Evolutionary conservation across 148 eudicot species (phyloP).

Genomic region (Rhododendron kiyosumense): DNA sequence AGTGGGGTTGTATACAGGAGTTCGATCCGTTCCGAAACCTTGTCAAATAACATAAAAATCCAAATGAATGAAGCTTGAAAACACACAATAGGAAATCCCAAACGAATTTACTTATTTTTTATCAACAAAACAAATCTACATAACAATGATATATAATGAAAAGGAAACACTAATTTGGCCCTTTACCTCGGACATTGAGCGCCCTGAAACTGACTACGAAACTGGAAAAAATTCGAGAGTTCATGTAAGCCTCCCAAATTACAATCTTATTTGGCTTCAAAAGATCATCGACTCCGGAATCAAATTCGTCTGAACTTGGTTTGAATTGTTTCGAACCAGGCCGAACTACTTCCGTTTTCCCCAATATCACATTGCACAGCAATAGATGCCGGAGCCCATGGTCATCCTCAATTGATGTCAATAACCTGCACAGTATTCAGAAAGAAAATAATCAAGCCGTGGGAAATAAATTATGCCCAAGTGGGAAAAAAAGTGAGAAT

Average conservation of each 20-base stretch:
- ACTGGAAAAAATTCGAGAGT: background rate
- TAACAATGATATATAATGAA: background rate
- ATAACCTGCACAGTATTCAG: too few species aligned
- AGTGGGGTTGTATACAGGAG: background rate
- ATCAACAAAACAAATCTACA: background rate
- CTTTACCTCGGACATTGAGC: background rate
- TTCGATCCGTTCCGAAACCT: background rate
- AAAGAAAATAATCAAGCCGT: too few species aligned
- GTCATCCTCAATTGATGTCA: too few species aligned
- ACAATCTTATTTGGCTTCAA: background rate
- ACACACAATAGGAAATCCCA: background rate
- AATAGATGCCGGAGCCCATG: too few species aligned
- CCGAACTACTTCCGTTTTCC: background rate
- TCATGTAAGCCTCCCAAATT: background rate
- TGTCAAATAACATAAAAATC: background rate
- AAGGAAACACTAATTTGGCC: background rate
- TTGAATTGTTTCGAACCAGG: background rate
- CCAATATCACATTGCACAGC: background rate
- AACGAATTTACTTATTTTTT: too few species aligned
- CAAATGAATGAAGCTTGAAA: background rate
- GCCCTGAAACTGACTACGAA: background rate
- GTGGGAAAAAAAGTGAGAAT: too few species aligned
- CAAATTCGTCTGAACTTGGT: background rate
- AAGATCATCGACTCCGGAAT: background rate
- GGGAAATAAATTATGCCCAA: too few species aligned